Conservation (phyloP, 768 basidiomycete genomes). For the Rhodocollybia butyracea region DNA sequence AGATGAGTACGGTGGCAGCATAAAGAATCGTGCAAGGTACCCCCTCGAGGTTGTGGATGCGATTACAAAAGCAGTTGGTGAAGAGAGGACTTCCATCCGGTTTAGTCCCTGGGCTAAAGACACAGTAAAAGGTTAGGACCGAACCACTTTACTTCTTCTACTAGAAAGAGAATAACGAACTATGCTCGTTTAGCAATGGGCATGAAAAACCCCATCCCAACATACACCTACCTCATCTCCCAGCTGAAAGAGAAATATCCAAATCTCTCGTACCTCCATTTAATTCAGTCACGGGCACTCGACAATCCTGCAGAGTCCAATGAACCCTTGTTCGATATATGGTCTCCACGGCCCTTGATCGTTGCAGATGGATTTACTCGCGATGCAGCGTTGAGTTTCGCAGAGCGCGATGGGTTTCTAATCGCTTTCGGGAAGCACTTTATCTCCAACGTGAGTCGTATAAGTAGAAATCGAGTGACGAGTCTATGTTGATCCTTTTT, state of each 20-base stretch:
- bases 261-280: constrained; percentile 42
- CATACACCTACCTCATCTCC: constrained; percentile 41
- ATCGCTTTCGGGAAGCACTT: constrained; percentile 34
- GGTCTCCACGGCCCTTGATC: constrained; percentile 28
- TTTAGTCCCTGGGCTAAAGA: constrained; percentile 37
- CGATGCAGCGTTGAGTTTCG: constrained; percentile 23
- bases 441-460: constrained; percentile 29
- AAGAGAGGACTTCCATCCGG: constrained; percentile 38
- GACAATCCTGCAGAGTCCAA: constrained; percentile 18
- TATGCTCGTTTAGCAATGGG: constrained; percentile 27
- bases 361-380: constrained; percentile 28
- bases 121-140: no score
- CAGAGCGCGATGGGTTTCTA: constrained; percentile 22
- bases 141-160: constrained; percentile 14
- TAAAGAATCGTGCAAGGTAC: constrained; percentile 47
- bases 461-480: no score
- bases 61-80: constrained; percentile 37
- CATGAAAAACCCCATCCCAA: constrained; percentile 40
- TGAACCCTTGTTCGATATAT: constrained; percentile 25
- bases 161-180: constrained; percentile 14
- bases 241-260: constrained; percentile 31
- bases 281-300: constrained; percentile 26
- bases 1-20: constrained; percentile 50
- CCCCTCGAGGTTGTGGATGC: constrained; percentile 39
- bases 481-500: no score